Evolutionary conservation across 345 rosid genomes (phyloP).

Genomic region (Carallia pectinifolia): DNA sequence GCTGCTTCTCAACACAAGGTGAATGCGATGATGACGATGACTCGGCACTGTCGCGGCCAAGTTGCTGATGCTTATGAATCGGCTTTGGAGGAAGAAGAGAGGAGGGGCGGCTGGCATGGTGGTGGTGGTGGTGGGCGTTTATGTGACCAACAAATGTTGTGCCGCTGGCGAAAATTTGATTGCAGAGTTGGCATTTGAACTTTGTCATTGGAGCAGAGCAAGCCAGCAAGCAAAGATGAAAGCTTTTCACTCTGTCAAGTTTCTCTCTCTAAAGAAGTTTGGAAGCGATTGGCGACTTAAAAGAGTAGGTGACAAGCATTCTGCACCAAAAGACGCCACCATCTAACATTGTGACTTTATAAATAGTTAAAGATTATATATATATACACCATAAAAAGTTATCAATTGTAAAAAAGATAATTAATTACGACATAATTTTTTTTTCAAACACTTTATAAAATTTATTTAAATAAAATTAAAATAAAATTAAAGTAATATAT

Average conservation of each 20-base stretch:
- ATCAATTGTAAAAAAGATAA: no score
- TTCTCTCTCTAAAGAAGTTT: slow-evolving; percentile 18
- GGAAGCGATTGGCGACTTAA: slow-evolving; percentile 19
- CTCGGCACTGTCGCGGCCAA: slow-evolving; percentile 7
- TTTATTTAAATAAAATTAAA: no score
- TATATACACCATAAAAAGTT: not conserved
- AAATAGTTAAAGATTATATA: slow-evolving; percentile 11
- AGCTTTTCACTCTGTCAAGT: not conserved
- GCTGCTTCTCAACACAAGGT: slow-evolving; percentile 10
- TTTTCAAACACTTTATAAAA: no score
- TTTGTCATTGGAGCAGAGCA: slow-evolving; percentile 21
- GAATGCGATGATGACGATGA: slow-evolving; percentile 16
- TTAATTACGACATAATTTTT: not conserved
- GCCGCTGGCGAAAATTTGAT: slow-evolving; percentile 27
- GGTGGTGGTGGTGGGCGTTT: slow-evolving; percentile 35
- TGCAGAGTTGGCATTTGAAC: slow-evolving; percentile 37
- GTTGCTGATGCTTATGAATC: slow-evolving; percentile 3
- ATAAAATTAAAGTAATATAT: no score
- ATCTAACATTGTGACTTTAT: slow-evolving; percentile 24
- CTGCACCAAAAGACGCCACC: slow-evolving; percentile 37
- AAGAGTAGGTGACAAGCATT: slow-evolving; percentile 46
- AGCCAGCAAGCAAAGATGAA: slow-evolving; percentile 18
- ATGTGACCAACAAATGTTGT: slow-evolving; percentile 39
- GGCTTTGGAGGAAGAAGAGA: slow-evolving; percentile 23
- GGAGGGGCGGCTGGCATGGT: not conserved